Base-by-base conservation (phyloP, 2,329 filamentous ascomycete genomes). In the Pestalotiopsis sp. region DNA sequence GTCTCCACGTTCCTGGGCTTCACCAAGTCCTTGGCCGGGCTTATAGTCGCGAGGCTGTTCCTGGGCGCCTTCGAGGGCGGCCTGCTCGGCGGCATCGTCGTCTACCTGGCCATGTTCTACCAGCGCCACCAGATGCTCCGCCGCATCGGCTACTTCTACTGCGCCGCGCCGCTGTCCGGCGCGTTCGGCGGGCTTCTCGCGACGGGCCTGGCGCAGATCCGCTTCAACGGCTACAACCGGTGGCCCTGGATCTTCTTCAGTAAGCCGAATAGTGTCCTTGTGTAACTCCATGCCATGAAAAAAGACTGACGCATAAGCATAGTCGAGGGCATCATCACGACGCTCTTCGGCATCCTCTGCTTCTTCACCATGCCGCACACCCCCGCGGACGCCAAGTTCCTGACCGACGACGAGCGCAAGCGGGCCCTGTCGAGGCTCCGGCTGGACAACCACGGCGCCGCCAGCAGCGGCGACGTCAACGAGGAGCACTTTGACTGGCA, bases 281-380 rank as follows among this genome's bases (percentile, higher is more conserved):
- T 36, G 9, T 31, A 31, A 31, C 31, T 9, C 31, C 31, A 31
- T 6, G 17, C 12, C 9, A 7, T 5, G 57, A 59, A 36, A 31
- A 13, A n/a, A 36, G 13, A 6, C 61, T 17, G 27, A 27, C 27
- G 1, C 4, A 17, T 4, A 1, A 14, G 23, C 74, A 87, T 92
- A 70, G 81, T 92, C 36, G 90, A 93, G 80, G 93, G 93, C 4
- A 81, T 92, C 2, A 83, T 89, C 0, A 95, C 93, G 0, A 84
- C 94, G 1, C 1, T 94, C 1, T 85, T 94, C 27, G 93, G 91
- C 2, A 72, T 92, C 89, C 11, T 66, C n/a, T 66, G 64, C 2
- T 94, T 92, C 81, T 95, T 90, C 89, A 89, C 92, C 82, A 92
- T 96, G 1, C 89, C 94, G 72, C 93, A 97, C 76, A 97, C 94